Evolutionary conservation across 208 protist species (phyloP).

Genomic region (Kentomonas sorsogonicus): DNA sequence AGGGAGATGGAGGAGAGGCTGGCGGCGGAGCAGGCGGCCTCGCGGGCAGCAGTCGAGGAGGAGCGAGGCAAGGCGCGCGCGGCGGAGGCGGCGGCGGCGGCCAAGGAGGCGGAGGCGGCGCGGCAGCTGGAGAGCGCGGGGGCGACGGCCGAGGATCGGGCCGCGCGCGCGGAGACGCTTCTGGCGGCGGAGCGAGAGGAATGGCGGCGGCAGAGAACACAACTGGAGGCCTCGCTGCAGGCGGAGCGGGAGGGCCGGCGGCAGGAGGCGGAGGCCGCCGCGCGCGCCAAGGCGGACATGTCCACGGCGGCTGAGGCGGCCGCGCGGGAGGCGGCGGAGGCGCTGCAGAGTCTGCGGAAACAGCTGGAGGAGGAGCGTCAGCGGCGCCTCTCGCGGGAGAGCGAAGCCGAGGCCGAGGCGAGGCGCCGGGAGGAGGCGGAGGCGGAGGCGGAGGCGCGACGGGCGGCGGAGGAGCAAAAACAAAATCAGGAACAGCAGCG

Average conservation of each 20-base stretch:
- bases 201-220: not conserved
- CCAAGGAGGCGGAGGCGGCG: constrained; percentile 11
- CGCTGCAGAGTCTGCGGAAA: not conserved
- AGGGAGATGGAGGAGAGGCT: not conserved
- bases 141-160: not conserved
- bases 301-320: constrained; percentile 2
- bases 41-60: not conserved
- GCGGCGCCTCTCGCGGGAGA: not conserved
- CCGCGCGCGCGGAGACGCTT: constrained; percentile 4
- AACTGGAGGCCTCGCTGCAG: not conserved
- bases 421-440: not conserved
- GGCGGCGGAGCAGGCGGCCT: not conserved
- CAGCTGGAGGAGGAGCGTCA: not conserved
- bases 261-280: not conserved
- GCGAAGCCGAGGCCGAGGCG: constrained; percentile 2
- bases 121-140: constrained; percentile 7
- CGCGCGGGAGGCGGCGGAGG: not conserved
- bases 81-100: not conserved
- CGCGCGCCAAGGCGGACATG: not conserved
- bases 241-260: not conserved
- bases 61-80: not conserved
- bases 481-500: too few species aligned
- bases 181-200: constrained; percentile 3
- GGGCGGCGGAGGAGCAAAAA: too few species aligned
- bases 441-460: too few species aligned